Percentiles rank a stretch among this genome's conserved stretches.
Conservation (phyloP, 176 grass and related monocot species). For the Alloteropsis semialata region DNA sequence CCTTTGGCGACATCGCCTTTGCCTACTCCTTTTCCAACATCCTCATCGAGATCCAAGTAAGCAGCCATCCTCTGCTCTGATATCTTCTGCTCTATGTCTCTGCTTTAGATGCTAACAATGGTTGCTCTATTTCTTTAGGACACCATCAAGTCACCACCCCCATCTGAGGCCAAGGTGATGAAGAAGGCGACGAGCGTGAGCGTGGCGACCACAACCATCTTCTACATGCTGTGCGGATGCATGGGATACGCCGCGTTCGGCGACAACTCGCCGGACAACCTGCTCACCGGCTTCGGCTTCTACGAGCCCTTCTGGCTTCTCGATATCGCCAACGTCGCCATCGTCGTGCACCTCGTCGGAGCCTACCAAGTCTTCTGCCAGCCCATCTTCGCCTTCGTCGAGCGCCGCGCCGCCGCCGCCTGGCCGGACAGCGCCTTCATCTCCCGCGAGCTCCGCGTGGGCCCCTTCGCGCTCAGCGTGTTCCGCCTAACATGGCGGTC, state of each 20-base stretch:
- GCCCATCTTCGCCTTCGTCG: constrained; percentile 74
- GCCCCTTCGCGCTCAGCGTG: constrained; percentile 34
- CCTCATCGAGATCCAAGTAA: constrained; percentile 41
- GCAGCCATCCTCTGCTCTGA: neutral
- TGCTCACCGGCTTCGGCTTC: constrained; percentile 78
- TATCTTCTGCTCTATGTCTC: neutral
- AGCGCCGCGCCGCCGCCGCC: constrained; percentile 34
- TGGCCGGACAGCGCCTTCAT: constrained; percentile 60
- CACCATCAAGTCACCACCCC: constrained; percentile 48
- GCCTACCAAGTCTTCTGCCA: constrained; percentile 79
- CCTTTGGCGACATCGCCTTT: constrained; percentile 49
- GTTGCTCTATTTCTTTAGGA: neutral
- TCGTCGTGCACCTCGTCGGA: constrained; percentile 73
- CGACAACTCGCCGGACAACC: constrained; percentile 51
- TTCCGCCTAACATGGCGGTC: constrained; percentile 71
- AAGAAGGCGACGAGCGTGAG: constrained; percentile 37
- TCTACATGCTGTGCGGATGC: constrained; percentile 87
- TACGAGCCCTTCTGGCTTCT: constrained; percentile 82
- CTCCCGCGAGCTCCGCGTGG: constrained; percentile 35
- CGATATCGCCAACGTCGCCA: constrained; percentile 72
- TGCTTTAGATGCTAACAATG: neutral
- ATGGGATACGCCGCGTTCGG: constrained; percentile 86
- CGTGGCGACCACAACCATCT: constrained; percentile 39
- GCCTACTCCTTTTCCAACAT: constrained; percentile 40
- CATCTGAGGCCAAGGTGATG: constrained; percentile 52